Percentiles rank a stretch among this genome's conserved stretches.
These are phyloP conservation scores for Hypoxylon rickii DNA, from an alignment of 495 filamentous ascomycete genomes.

Conservation along the genomic window DNA sequence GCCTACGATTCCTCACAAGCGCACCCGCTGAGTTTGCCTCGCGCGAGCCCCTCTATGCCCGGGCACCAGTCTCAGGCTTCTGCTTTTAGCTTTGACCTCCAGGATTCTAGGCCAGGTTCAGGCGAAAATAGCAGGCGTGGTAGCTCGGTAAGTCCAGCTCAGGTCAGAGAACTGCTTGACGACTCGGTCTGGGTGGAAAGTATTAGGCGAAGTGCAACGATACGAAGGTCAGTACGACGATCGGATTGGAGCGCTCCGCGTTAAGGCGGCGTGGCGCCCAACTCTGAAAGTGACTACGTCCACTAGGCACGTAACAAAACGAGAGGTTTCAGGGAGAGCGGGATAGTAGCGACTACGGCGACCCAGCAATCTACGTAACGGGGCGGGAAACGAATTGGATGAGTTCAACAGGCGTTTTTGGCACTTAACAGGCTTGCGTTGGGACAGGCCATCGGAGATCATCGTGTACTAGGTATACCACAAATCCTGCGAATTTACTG, in stretches of 20 bases:
- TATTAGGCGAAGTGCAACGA: slow-evolving; percentile 85
- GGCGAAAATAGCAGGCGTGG: slow-evolving; percentile 58
- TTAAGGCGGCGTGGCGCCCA: slow-evolving; percentile 14
- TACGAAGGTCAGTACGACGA: slow-evolving; percentile 56
- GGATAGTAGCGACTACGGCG: neutral
- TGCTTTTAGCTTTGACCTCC: slow-evolving; percentile 52
- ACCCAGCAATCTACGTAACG: slow-evolving; percentile 15
- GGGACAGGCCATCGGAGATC: slow-evolving; percentile 10
- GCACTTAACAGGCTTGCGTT: slow-evolving; percentile 17
- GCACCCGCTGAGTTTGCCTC: slow-evolving; percentile 50
- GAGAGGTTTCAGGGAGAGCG: slow-evolving; percentile 4
- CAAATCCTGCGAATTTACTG: slow-evolving; percentile 13
- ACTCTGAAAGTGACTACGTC: slow-evolving; percentile 4
- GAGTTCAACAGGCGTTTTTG: slow-evolving; percentile 29
- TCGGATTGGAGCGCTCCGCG: slow-evolving; percentile 33
- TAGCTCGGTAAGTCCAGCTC: slow-evolving; percentile 74
- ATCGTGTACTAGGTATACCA: too few relatives aligned
- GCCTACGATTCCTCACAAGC: slow-evolving; percentile 47
- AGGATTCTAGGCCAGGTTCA: slow-evolving; percentile 34
- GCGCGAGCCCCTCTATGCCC: slow-evolving; percentile 34
- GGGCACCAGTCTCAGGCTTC: slow-evolving; percentile 39
- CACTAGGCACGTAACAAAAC: slow-evolving; percentile 22
- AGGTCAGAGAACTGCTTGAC: slow-evolving; percentile 80
- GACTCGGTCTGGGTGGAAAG: slow-evolving; percentile 92
- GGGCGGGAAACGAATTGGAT: slow-evolving; percentile 30